Percentiles rank a stretch among this genome's conserved stretches.
Conservation (phyloP, 148 eudicot species). For the Dianthus caryophyllus region DNA sequence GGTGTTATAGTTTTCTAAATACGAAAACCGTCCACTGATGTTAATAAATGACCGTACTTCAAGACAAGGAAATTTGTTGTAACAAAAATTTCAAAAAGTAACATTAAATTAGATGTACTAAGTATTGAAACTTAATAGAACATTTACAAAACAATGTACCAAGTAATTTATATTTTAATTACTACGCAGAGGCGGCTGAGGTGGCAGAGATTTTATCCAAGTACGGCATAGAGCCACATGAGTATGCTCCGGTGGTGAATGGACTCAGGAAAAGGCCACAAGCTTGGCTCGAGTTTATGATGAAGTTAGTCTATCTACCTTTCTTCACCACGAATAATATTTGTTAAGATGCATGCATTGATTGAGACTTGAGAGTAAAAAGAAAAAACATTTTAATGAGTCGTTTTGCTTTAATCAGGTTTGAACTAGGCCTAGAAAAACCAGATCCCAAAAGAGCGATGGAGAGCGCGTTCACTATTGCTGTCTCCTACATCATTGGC, state of each 20-base stretch:
- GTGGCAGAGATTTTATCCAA: slow-evolving; percentile 75
- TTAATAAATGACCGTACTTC: too few relatives aligned
- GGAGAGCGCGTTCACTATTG: slow-evolving; percentile 83
- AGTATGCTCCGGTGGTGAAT: slow-evolving; percentile 81
- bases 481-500: slow-evolving; percentile 70
- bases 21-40: too few relatives aligned
- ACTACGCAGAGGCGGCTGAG: slow-evolving; percentile 81
- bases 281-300: slow-evolving; percentile 99
- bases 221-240: slow-evolving; percentile 79
- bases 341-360: too few relatives aligned
- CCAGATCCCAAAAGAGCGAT: slow-evolving; percentile 91
- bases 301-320: slow-evolving; percentile 61
- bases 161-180: not conserved
- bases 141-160: too few relatives aligned
- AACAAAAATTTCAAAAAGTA: too few relatives aligned
- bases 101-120: too few relatives aligned
- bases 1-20: too few relatives aligned
- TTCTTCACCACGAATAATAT: too few relatives aligned
- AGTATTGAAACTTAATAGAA: too few relatives aligned
- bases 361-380: too few relatives aligned
- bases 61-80: too few relatives aligned
- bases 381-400: too few relatives aligned
- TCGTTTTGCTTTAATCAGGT: slow-evolving; percentile 34
- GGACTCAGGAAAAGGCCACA: slow-evolving; percentile 79
- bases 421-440: slow-evolving; percentile 91